Evolutionary conservation across 192 early-diverging fungal species (phyloP), one percentile per base, ranked within the genome.

Genomic region (Linnemannia zychae): DNA sequence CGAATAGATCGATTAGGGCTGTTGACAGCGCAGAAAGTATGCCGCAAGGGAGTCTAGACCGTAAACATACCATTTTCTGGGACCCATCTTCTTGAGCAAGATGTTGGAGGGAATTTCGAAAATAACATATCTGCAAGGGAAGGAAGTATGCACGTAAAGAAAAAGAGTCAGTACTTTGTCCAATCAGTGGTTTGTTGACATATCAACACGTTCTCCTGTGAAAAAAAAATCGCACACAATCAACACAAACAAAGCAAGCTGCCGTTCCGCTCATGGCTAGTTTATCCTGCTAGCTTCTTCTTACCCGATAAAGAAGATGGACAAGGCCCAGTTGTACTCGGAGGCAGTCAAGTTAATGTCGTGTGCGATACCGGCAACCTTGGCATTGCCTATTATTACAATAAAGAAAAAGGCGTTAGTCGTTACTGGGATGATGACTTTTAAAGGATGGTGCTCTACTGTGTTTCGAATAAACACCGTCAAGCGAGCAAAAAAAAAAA

Each of bases 81-180:
- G 92, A n/a, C 90, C 88, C 71, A 91, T 84, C 36, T 70, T 83
- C 75, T 94, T 95, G 34, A 95, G 83, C 63, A 93, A 49, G 57
- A 95, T 81, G 80, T 95, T 96, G 50, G 92, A 94, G 11, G 95
- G 95, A 17, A 96, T 86, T 80, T 96, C 95, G 81, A 94, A 95
- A 24, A 94, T 17, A 37, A 96, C 86, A 89, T 95, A 91, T 48
- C 92, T 87, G 50, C 50, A 49, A 53, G 22, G 24, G 4, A 65
- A 17, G 22, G 33, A 63, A 38, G 77, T 71, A 37, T 76, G 75
- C 52, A 74, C 67, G 69, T 70, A 77, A 6, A 88, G 38, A 53
- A 33, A 17, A 31, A 48, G 40, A 44, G 40, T 44, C 4, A 44
- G 40, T 44, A 44, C 3, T 44, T 44, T 9, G 40, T 44, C 24